Percentiles rank a stretch among this genome's conserved stretches.
These are phyloP conservation scores for Yamadazyma insecticola DNA, from an alignment of 805 yeast species.

Conservation along the genomic window DNA sequence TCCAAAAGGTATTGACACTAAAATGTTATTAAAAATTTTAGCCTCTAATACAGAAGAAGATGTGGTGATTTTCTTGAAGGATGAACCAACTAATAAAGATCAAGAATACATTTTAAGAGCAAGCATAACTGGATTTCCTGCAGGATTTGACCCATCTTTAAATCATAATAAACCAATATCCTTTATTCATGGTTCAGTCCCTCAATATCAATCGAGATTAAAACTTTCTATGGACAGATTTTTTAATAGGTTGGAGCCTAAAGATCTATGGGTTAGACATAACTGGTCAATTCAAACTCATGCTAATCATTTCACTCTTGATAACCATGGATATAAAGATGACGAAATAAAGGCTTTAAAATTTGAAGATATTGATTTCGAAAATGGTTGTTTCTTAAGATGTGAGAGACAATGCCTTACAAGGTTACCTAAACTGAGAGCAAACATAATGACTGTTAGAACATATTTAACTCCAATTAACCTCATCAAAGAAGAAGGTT, in stretches of 20 bases:
- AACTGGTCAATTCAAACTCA: conserved; percentile 73
- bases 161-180: conserved; percentile 53
- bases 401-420: conserved; percentile 35
- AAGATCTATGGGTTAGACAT: conserved; percentile 55
- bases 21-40: conserved; percentile 17
- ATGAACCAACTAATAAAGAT: conserved; percentile 29
- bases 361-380: conserved; percentile 30
- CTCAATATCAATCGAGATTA: conserved; percentile 54
- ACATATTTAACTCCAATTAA: conserved; percentile 31
- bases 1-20: conserved; percentile 13
- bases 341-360: conserved; percentile 17
- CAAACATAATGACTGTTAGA: conserved; percentile 32
- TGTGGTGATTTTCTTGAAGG: conserved; percentile 47
- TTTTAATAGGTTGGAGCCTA: conserved; percentile 51
- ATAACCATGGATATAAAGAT: conserved; percentile 31
- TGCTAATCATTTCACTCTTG: conserved; percentile 24
- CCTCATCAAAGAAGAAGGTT: conserved; percentile 27
- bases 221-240: conserved; percentile 63
- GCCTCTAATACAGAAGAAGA: conserved; percentile 57
- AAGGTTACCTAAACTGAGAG: conserved; percentile 31
- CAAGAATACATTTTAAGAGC: conserved; percentile 59
- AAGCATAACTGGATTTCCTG: conserved; percentile 59
- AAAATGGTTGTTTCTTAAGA: conserved; percentile 27
- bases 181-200: conserved; percentile 67
- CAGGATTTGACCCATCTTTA: conserved; percentile 64